These are phyloP conservation scores for Arthrobotrys musiformis DNA, from an alignment of 2,329 filamentous ascomycete species.

Conservation along the genomic window DNA sequence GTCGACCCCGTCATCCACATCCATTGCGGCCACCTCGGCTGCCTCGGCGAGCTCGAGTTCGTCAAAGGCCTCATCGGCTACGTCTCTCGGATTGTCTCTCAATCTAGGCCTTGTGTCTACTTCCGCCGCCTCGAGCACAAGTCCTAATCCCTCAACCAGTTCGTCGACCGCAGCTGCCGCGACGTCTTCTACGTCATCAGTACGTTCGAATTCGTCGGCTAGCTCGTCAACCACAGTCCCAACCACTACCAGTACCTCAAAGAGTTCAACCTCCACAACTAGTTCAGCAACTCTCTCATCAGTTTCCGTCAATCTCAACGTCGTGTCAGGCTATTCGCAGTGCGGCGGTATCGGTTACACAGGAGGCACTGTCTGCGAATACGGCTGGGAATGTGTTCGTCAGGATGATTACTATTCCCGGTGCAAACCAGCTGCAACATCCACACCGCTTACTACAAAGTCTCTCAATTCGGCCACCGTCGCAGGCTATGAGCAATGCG, in stretches of 20 bases:
- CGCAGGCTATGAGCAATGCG: not conserved
- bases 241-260: not conserved
- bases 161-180: not conserved
- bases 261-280: not conserved
- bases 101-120: not conserved
- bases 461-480: not conserved
- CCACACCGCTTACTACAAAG: not conserved
- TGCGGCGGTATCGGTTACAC: conserved; percentile 21
- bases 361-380: conserved; percentile 32
- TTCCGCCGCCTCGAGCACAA: not conserved
- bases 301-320: not conserved
- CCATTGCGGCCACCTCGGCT: conserved; percentile 7
- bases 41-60: not conserved
- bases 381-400: conserved; percentile 29
- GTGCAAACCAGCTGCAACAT: conserved; percentile 31
- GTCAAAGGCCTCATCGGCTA: not conserved
- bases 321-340: conserved; percentile 19
- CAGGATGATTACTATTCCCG: conserved; percentile 53
- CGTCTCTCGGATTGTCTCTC: not conserved
- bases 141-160: not conserved
- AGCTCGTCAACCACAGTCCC: not conserved
- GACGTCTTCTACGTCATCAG: conserved; percentile 56
- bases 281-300: not conserved
- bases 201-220: conserved; percentile 42
- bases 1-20: not conserved